These are phyloP conservation scores for Hymenoscyphus albidus DNA, from an alignment of 2,329 filamentous ascomycete species.

Conservation along the genomic window DNA sequence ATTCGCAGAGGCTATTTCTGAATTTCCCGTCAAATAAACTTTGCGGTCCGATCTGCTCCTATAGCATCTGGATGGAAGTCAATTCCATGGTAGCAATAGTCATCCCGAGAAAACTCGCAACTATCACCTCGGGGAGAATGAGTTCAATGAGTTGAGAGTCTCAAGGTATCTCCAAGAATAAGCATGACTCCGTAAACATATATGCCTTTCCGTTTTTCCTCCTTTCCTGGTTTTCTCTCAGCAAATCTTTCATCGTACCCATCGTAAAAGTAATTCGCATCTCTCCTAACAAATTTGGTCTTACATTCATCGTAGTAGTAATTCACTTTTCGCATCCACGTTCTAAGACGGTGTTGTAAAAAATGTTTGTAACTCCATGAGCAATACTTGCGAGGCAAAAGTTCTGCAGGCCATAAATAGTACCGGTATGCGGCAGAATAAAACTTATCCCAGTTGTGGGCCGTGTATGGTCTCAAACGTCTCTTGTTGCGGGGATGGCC, in stretches of 20 bases:
- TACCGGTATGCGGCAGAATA: too few relatives aligned
- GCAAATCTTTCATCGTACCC: too few relatives aligned
- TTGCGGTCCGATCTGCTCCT: too few relatives aligned
- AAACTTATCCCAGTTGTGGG: too few relatives aligned
- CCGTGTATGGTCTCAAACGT: not conserved
- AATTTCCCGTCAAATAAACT: too few relatives aligned
- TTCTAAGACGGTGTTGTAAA: not conserved
- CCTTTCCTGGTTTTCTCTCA: too few relatives aligned
- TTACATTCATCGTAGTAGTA: not conserved
- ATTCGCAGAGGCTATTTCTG: too few relatives aligned
- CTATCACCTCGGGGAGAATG: not conserved
- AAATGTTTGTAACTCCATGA: not conserved
- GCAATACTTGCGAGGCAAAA: not conserved
- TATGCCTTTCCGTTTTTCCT: not conserved
- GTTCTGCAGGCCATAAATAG: not conserved
- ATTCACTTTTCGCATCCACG: not conserved
- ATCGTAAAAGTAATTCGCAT: not conserved
- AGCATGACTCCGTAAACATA: not conserved
- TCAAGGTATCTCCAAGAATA: not conserved
- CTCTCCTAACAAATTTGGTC: not conserved
- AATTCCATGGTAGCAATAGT: too few relatives aligned
- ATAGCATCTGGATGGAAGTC: too few relatives aligned
- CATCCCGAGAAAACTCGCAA: too few relatives aligned
- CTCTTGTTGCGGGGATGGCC: not conserved
- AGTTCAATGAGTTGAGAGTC: not conserved